Evolutionary conservation across 2,329 filamentous ascomycete genomes (phyloP).

Genomic region (Penicillium sumatraense): DNA sequence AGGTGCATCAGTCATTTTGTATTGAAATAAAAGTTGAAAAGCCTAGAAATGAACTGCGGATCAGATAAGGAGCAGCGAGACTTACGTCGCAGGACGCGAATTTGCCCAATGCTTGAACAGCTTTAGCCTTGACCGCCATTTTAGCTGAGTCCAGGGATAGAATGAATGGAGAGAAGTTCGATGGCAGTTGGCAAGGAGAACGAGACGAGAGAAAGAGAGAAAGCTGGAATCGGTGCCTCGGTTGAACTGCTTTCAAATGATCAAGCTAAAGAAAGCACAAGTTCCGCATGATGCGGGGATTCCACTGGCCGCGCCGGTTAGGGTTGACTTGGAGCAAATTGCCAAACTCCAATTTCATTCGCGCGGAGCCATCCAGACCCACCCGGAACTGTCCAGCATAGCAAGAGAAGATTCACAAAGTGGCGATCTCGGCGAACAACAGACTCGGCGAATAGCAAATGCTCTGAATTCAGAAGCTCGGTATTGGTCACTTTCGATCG

Average conservation of each 20-base stretch:
- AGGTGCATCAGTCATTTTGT: neutral
- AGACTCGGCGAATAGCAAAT: neutral
- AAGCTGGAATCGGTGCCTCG: no score
- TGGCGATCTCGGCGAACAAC: constrained; percentile 7
- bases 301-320: neutral
- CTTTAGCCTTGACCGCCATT: constrained; percentile 19
- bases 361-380: constrained; percentile 16
- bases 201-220: no score
- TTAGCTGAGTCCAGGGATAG: no score
- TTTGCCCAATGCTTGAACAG: constrained; percentile 18
- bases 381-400: constrained; percentile 13
- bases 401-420: neutral
- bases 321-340: neutral
- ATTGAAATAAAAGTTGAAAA: no score
- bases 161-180: no score
- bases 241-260: no score
- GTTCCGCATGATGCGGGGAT: neutral
- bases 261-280: neutral
- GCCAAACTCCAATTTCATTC: neutral
- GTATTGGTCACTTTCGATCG: neutral
- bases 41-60: no score
- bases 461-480: neutral
- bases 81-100: constrained; percentile 28
- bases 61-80: no score
- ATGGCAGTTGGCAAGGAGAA: no score